These are phyloP conservation scores for Carallia brachiata DNA, from an alignment of 345 rosid species.

Conservation along the genomic window DNA sequence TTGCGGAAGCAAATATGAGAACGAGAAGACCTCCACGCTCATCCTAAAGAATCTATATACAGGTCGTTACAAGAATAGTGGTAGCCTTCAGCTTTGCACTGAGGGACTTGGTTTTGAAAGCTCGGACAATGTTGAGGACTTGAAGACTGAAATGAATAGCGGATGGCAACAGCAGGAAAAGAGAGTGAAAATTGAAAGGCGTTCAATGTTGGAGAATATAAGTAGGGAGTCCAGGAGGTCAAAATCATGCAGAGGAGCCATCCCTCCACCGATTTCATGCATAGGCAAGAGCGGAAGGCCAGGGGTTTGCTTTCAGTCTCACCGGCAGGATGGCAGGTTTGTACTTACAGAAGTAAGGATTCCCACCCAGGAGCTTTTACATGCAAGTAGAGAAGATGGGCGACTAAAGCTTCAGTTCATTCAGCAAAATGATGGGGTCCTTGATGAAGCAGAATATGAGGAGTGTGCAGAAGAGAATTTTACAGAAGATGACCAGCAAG, in stretches of 20 bases:
- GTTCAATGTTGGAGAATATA: slow-evolving; percentile 4
- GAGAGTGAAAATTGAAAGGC: slow-evolving; percentile 13
- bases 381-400: slow-evolving; percentile 77
- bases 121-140: slow-evolving; percentile 59
- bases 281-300: slow-evolving; percentile 64
- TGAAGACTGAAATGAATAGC: slow-evolving; percentile 35
- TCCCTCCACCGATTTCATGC: slow-evolving; percentile 82
- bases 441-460: slow-evolving; percentile 22
- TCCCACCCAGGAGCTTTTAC: slow-evolving; percentile 69
- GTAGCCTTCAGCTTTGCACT: slow-evolving; percentile 68
- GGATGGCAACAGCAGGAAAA: slow-evolving; percentile 26
- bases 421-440: slow-evolving; percentile 51
- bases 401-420: slow-evolving; percentile 65
- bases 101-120: slow-evolving; percentile 92
- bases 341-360: slow-evolving; percentile 70
- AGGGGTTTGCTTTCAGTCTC: slow-evolving; percentile 68
- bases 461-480: slow-evolving; percentile 11
- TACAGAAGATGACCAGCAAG: slow-evolving; percentile 18
- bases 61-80: slow-evolving; percentile 33
- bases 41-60: slow-evolving; percentile 18
- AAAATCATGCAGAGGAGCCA: slow-evolving; percentile 33
- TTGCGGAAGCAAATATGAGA: slow-evolving; percentile 7
- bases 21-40: slow-evolving; percentile 13
- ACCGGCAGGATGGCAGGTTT: slow-evolving; percentile 76
- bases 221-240: slow-evolving; percentile 34